phyloP scores from a whole-genome alignment of 164 flowering plant genomes.

The Paratinospora sagittata region DNA sequence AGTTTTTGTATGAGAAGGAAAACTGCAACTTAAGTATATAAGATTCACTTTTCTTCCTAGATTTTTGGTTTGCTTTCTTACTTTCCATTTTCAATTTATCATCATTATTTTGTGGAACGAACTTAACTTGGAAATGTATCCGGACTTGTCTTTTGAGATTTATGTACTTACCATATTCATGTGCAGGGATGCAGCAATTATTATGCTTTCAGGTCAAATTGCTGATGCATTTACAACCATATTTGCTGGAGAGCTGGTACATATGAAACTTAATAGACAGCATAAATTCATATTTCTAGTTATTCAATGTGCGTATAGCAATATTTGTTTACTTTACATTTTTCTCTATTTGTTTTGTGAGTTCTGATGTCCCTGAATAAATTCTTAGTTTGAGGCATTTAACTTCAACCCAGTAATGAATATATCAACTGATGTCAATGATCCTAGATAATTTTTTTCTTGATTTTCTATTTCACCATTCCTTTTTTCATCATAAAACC shows the following conservation, averaged over 20 bases:
- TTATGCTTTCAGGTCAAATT: slow-evolving; percentile 89
- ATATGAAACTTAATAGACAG: background rate
- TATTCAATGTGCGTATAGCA: background rate
- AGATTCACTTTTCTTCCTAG: background rate
- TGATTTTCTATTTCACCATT: too few species aligned
- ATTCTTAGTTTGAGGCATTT: background rate
- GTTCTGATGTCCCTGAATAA: background rate
- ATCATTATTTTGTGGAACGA: background rate
- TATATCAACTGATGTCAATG: background rate
- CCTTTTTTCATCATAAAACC: too few species aligned
- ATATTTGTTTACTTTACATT: background rate
- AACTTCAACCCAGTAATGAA: background rate
- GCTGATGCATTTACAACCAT: slow-evolving; percentile 82
- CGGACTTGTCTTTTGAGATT: slow-evolving; percentile 3
- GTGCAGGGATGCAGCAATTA: slow-evolving; percentile 67
- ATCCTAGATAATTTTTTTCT: too few species aligned
- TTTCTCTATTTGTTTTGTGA: background rate
- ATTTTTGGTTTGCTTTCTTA: too few species aligned
- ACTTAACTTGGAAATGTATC: background rate
- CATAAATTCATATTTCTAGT: background rate
- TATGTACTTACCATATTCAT: slow-evolving; percentile 7
- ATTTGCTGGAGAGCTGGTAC: slow-evolving; percentile 90
- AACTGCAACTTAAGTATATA: background rate
- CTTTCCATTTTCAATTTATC: too few species aligned
- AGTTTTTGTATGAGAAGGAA: background rate